phyloP scores from a whole-genome alignment of 2,329 filamentous ascomycete species.

The Huntiella omanensis region DNA sequence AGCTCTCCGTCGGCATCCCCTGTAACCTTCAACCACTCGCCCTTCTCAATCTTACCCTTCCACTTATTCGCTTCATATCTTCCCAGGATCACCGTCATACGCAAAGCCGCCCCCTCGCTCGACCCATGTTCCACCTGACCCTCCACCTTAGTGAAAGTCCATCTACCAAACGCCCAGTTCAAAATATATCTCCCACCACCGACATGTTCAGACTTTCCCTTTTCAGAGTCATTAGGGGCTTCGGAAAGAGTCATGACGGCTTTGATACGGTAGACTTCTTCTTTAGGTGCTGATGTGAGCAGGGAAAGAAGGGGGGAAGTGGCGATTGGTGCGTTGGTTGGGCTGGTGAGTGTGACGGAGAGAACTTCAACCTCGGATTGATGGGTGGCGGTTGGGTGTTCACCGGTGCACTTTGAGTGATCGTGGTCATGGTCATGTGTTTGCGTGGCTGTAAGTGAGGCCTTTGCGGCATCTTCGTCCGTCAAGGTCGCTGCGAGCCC shows the following conservation, averaged over 20 bases:
- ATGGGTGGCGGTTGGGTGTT: slow-evolving; percentile 31
- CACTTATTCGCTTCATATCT: slow-evolving; percentile 57
- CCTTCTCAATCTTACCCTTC: slow-evolving; percentile 51
- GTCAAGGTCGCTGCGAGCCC: slow-evolving; percentile 44
- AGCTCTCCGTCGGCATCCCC: slow-evolving; percentile 28
- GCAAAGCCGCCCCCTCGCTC: slow-evolving; percentile 34
- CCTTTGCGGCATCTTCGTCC: slow-evolving; percentile 20
- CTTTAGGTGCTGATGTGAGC: slow-evolving; percentile 59
- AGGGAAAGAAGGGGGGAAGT: slow-evolving; percentile 46
- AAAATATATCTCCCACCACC: slow-evolving; percentile 54
- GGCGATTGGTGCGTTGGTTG: slow-evolving; percentile 24
- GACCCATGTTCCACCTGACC: slow-evolving; percentile 32
- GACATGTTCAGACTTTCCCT: slow-evolving; percentile 20
- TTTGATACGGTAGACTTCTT: slow-evolving; percentile 93
- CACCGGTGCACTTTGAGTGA: slow-evolving; percentile 22
- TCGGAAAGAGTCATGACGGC: slow-evolving; percentile 34
- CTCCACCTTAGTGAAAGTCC: slow-evolving; percentile 59
- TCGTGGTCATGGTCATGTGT: slow-evolving; percentile 19
- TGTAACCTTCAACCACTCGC: slow-evolving; percentile 32
- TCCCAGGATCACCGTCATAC: slow-evolving; percentile 60
- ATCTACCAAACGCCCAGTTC: slow-evolving; percentile 95
- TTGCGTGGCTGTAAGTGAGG: slow-evolving; percentile 13
- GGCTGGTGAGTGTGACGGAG: slow-evolving; percentile 46
- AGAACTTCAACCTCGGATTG: slow-evolving; percentile 89
- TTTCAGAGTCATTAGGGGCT: slow-evolving; percentile 31